These are phyloP conservation scores for Kingdonia uniflora DNA, from an alignment of 164 flowering plant genomes.

Conservation along the genomic window DNA sequence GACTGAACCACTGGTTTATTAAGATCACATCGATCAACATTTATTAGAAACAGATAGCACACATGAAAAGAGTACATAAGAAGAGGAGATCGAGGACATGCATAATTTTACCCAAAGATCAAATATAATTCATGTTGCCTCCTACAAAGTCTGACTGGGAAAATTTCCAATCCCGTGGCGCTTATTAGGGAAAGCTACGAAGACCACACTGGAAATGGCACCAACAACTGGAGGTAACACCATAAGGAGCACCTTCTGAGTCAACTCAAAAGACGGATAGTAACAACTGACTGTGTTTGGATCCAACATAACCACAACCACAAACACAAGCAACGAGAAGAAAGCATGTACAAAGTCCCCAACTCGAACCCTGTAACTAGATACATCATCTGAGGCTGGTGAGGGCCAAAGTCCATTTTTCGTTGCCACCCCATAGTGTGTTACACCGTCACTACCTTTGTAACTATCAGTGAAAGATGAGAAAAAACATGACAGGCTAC, in stretches of 20 bases:
- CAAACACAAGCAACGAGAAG: conserved; percentile 26
- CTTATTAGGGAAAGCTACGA: conserved; percentile 51
- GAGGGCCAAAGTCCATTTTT: conserved; percentile 50
- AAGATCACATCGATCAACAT: too few species aligned
- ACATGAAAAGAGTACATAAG: too few species aligned
- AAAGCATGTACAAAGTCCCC: conserved; percentile 76
- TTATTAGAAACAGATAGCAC: too few species aligned
- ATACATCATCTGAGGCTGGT: conserved; percentile 17
- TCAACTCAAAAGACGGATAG: conserved; percentile 41
- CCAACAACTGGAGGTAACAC: conserved; percentile 68
- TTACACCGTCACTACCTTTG: conserved; percentile 33
- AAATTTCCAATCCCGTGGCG: conserved; percentile 87
- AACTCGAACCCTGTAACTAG: conserved; percentile 33
- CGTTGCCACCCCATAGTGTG: conserved; percentile 63
- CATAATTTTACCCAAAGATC: too few species aligned
- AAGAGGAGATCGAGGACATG: too few species aligned
- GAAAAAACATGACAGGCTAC: conserved; percentile 55
- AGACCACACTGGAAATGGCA: conserved; percentile 33
- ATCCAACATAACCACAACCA: conserved; percentile 43
- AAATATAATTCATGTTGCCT: too few species aligned
- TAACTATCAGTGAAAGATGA: conserved; percentile 77
- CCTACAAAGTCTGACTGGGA: conserved; percentile 10
- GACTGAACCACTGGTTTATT: too few species aligned
- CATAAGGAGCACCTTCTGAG: conserved; percentile 38
- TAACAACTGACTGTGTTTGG: conserved; percentile 50